These are phyloP conservation scores for Eimeria sp. DNA, from an alignment of 169 alveolate genomes.

Conservation along the genomic window DNA sequence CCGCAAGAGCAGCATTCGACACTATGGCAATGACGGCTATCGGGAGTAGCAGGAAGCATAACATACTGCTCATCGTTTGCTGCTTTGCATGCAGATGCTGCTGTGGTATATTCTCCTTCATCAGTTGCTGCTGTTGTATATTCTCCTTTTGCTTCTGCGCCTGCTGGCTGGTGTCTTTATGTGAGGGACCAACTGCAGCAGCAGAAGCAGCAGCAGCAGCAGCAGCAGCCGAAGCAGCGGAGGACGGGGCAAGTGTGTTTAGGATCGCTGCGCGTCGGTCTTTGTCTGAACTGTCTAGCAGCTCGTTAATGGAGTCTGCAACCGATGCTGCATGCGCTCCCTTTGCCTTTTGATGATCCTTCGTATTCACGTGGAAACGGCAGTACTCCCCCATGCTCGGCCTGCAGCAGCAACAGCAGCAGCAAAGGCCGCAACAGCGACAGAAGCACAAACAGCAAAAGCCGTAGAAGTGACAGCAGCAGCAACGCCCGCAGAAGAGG, in stretches of 20 bases:
- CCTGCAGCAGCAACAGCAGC: conserved; percentile 50
- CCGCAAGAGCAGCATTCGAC: background rate
- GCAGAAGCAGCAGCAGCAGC: conserved; percentile 14
- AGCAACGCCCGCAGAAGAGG: background rate
- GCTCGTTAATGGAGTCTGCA: conserved; percentile 26
- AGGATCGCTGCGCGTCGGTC: conserved; percentile 18
- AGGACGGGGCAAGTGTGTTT: background rate
- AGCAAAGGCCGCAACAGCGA: conserved; percentile 4
- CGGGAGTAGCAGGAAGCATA: background rate
- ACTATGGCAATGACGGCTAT: background rate
- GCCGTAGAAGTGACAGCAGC: background rate
- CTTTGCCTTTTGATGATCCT: conserved; percentile 1
- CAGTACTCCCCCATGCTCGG: conserved; percentile 78
- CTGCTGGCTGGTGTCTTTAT: background rate
- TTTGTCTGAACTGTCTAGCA: conserved; percentile 4
- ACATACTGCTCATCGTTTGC: conserved; percentile 58
- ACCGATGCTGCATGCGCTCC: background rate
- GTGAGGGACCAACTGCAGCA: background rate
- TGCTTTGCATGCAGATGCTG: conserved; percentile 26
- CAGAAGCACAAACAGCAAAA: background rate
- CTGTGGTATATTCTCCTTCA: background rate
- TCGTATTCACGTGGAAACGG: conserved; percentile 58
- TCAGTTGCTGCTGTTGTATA: conserved; percentile 1
- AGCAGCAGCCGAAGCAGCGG: conserved; percentile 29
- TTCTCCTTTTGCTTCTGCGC: no score